Evolutionary conservation across 257 asterid genomes (phyloP), one percentile per base, ranked within the genome.

Genomic region (Capsicum chinense): DNA sequence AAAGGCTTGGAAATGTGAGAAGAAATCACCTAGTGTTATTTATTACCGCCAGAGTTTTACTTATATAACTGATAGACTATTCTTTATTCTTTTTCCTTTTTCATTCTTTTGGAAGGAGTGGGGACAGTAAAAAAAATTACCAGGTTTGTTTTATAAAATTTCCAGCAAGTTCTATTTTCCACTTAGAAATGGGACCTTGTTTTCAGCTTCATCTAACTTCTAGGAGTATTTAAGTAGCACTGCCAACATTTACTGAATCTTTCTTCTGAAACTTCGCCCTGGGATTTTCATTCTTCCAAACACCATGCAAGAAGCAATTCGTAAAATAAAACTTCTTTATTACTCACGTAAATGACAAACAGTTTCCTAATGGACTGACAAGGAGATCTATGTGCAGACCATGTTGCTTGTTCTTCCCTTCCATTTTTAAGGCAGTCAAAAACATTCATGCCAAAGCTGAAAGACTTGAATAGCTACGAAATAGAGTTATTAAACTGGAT

Each of bases 401-500:
- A 54, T 54, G 81, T 54, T 76, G 81, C 26, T 52, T 71, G 39
- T 71, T 56, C 63, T 76, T 50, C 52, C 13, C 80, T 76, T 76
- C 44, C 42, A 26, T 26, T 26, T 76, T 54, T 13, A 52, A 74
- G 60, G 80, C 44, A 6, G 62, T 74, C 19, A 19, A 76, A 21
- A 76, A 76, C 21, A 13, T 52, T 76, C 8, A 76, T 76, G 81
- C 48, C 12, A 76, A 52, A 76, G 9, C 64, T 14, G 47, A 54
- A 54, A 14, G 79, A 47, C 57, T 17, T 15, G 9, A 71, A n/a
- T 44, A 44, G 26, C 82, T 56, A 80, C 19, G 44, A 6, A 39
- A 80, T 17, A 13, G 83, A 58, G 39, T 19, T 39, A 11, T 56
- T 39, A 0, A 6, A 58, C 37, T 57, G 26, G 48, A 52, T 76